These are phyloP conservation scores for Ophiostoma piceae DNA, from an alignment of 2,329 filamentous ascomycete genomes.

Conservation along the genomic window DNA sequence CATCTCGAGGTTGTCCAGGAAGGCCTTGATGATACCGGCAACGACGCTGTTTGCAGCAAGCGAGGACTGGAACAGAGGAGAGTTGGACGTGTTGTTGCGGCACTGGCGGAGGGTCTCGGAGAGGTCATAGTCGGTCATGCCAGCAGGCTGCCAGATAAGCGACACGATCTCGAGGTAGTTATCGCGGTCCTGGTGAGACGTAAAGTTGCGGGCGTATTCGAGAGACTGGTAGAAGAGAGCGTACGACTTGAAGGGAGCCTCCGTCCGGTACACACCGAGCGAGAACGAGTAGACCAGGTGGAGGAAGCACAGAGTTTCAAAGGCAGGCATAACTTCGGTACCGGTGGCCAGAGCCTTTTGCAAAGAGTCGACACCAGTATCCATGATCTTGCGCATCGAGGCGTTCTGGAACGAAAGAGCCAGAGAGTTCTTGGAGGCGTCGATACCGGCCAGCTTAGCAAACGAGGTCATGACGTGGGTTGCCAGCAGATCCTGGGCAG, in stretches of 20 bases:
- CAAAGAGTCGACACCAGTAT: conserved; percentile 41
- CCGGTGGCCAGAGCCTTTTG: conserved; percentile 38
- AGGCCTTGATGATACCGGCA: conserved; percentile 41
- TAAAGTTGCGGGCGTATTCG: conserved; percentile 41
- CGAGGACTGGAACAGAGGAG: conserved; percentile 26
- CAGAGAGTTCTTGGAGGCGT: conserved; percentile 38
- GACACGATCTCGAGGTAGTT: conserved; percentile 43
- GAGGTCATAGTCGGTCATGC: conserved; percentile 33
- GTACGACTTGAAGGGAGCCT: conserved; percentile 35
- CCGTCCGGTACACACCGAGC: conserved; percentile 40
- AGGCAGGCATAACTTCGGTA: conserved; percentile 36
- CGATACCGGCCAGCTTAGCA: conserved; percentile 39
- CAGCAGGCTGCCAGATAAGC: conserved; percentile 46
- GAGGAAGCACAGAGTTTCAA: conserved; percentile 47
- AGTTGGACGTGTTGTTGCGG: conserved; percentile 23
- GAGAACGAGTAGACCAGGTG: conserved; percentile 50
- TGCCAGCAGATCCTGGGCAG: conserved; percentile 43
- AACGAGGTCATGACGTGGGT: conserved; percentile 44
- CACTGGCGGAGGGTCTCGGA: conserved; percentile 31
- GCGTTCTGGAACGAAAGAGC: conserved; percentile 40
- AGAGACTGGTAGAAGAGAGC: conserved; percentile 46
- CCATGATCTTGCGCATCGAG: conserved; percentile 38
- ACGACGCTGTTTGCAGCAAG: conserved; percentile 36
- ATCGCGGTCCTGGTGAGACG: conserved; percentile 33
- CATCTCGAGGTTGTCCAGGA: conserved; percentile 50